Evolutionary conservation across 306 rosid species (phyloP).

Genomic region (Cucurbita argyrosperma): DNA sequence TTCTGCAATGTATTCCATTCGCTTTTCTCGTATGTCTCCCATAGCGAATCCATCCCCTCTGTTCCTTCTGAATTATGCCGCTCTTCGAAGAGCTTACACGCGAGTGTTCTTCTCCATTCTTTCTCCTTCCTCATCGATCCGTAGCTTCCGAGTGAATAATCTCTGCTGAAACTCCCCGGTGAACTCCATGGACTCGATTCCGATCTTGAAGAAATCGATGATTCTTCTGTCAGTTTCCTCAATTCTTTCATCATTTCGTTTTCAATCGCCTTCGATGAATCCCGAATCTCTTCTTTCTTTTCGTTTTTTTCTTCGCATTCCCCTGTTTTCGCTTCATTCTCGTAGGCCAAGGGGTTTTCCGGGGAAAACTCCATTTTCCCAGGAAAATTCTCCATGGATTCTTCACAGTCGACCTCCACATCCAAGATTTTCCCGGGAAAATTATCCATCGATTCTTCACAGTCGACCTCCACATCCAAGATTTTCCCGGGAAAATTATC

Average conservation of each 20-base stretch:
- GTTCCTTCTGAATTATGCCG: constrained; percentile 38
- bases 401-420: background rate
- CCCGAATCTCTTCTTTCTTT: background rate
- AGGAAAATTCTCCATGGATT: background rate
- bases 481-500: background rate
- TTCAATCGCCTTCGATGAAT: background rate
- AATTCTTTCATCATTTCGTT: background rate
- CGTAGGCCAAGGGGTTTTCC: background rate
- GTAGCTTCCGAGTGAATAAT: background rate
- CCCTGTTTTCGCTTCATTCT: background rate
- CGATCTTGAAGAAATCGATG: background rate
- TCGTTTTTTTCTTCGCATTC: background rate
- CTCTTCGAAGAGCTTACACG: constrained; percentile 91
- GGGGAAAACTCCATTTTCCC: background rate
- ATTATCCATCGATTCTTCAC: background rate
- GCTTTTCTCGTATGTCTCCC: constrained; percentile 57
- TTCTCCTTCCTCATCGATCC: constrained; percentile 87
- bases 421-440: constrained; percentile 1
- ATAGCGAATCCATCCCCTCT: constrained; percentile 87
- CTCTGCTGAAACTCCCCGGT: background rate
- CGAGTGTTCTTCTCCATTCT: constrained; percentile 91
- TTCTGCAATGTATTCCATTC: constrained; percentile 15
- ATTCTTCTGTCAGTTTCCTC: background rate
- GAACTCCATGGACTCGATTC: constrained; percentile 7
- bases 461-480: constrained; percentile 7